A percentile compares a stretch with the other conserved stretches of the same genome.
These are phyloP conservation scores for Dipodascopsis uninucleata DNA, from an alignment of 805 yeast species.

Conservation along the genomic window DNA sequence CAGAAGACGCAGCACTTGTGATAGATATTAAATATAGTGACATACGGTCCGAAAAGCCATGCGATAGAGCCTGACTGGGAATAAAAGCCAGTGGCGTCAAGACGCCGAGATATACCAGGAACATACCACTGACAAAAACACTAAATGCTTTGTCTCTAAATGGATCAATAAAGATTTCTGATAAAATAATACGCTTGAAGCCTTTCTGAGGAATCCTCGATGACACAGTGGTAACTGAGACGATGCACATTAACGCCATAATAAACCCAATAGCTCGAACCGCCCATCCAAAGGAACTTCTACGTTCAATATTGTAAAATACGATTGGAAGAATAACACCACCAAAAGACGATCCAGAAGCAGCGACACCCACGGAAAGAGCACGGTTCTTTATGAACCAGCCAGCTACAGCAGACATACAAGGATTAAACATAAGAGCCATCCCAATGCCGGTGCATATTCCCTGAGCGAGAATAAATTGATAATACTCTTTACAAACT, in stretches of 20 bases:
- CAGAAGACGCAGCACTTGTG: slow-evolving; percentile 29
- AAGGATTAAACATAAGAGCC: slow-evolving; percentile 8
- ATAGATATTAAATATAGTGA: slow-evolving; percentile 12
- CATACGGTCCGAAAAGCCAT: slow-evolving; percentile 23
- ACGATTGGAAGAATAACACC: slow-evolving; percentile 49
- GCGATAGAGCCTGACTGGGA: slow-evolving; percentile 32
- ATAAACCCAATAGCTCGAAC: slow-evolving; percentile 48
- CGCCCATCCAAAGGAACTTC: slow-evolving; percentile 52
- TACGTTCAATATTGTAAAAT: slow-evolving; percentile 40
- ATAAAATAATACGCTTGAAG: not conserved
- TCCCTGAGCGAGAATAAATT: slow-evolving; percentile 50
- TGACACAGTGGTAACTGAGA: slow-evolving; percentile 29
- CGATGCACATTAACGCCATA: slow-evolving; percentile 33
- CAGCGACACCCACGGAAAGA: slow-evolving; percentile 45
- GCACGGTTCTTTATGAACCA: slow-evolving; percentile 46
- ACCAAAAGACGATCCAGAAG: slow-evolving; percentile 52
- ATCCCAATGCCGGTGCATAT: slow-evolving; percentile 13
- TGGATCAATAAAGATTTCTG: slow-evolving; percentile 21
- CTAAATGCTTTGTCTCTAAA: slow-evolving; percentile 31
- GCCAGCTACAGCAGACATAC: slow-evolving; percentile 45
- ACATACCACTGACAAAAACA: slow-evolving; percentile 28
- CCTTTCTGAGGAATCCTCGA: slow-evolving; percentile 29
- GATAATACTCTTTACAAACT: slow-evolving; percentile 44
- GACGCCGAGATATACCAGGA: slow-evolving; percentile 33
- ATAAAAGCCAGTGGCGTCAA: slow-evolving; percentile 36